Conservation (phyloP, 805 yeast genomes). For the Yamadazyma laniorum region DNA sequence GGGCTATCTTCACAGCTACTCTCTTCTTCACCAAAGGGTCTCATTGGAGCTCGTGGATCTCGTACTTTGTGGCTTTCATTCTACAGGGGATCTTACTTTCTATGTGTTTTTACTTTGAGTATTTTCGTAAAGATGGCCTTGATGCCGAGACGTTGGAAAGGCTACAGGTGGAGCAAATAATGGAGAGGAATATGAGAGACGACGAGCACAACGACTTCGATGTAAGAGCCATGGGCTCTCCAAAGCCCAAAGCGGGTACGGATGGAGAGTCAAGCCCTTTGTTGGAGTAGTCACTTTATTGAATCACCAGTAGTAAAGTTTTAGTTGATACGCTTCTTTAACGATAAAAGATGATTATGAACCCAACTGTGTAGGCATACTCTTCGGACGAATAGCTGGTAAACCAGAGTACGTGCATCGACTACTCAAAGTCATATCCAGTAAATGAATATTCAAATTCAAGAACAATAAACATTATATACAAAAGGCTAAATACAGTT, state of each 20-base stretch:
- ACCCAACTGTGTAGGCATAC: no score
- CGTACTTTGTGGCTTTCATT: constrained; percentile 68
- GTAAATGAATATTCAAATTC: background rate
- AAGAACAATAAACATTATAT: background rate
- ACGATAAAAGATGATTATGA: no score
- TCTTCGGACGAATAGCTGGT: no score
- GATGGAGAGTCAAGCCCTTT: background rate
- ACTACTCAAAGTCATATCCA: no score
- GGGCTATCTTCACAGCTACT: constrained; percentile 74
- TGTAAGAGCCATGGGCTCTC: background rate
- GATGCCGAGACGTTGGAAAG: constrained; percentile 22
- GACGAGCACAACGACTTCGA: background rate
- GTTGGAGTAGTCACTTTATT: no score
- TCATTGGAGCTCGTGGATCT: constrained; percentile 85
- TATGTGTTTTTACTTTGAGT: constrained; percentile 57
- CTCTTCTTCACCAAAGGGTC: constrained; percentile 71
- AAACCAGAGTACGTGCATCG: no score
- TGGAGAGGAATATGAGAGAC: constrained; percentile 22
- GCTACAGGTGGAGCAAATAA: constrained; percentile 27
- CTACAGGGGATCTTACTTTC: constrained; percentile 60
- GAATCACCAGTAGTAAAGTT: no score
- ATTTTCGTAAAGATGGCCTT: constrained; percentile 20
- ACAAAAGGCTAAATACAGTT: background rate
- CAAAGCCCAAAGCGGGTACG: no score
- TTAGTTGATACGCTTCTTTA: no score